Percentiles rank a stretch among this genome's conserved stretches.
Evolutionary conservation across 2,329 filamentous ascomycete genomes (phyloP).

Genomic region (Sporothrix pseudoabietina): DNA sequence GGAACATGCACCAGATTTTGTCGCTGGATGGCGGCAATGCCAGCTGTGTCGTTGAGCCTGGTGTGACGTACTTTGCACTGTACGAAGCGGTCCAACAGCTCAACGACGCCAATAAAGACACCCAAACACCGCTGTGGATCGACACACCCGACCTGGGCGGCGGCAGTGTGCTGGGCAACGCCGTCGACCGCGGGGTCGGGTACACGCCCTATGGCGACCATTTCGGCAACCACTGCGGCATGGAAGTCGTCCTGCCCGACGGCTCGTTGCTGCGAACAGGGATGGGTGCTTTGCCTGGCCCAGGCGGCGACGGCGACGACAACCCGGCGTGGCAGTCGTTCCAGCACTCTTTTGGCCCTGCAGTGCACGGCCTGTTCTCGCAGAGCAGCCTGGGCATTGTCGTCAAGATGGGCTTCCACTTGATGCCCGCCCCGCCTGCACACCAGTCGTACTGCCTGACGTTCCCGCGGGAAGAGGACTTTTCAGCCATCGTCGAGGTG

Average conservation of each 20-base stretch:
- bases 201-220: slow-evolving; percentile 51
- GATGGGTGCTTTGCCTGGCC: slow-evolving; percentile 50
- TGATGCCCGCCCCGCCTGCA: slow-evolving; percentile 43
- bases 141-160: slow-evolving; percentile 49
- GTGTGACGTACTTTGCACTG: slow-evolving; percentile 56
- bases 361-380: slow-evolving; percentile 52
- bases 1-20: slow-evolving; percentile 55
- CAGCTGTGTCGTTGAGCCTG: slow-evolving; percentile 57
- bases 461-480: slow-evolving; percentile 44
- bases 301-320: slow-evolving; percentile 38
- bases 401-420: slow-evolving; percentile 55
- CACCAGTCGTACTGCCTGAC: slow-evolving; percentile 47
- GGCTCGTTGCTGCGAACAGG: slow-evolving; percentile 50
- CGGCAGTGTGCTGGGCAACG: slow-evolving; percentile 50
- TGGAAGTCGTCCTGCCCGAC: slow-evolving; percentile 46
- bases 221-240: slow-evolving; percentile 42
- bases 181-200: slow-evolving; percentile 50
- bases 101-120: slow-evolving; percentile 39
- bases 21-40: slow-evolving; percentile 54
- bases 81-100: slow-evolving; percentile 50
- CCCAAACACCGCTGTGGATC: slow-evolving; percentile 45
- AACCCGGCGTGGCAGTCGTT: slow-evolving; percentile 47
- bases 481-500: slow-evolving; percentile 43
- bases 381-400: slow-evolving; percentile 57
- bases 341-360: slow-evolving; percentile 46